Evolutionary conservation across 441 rosid species (phyloP), one percentile per base, ranked within the genome.

Genomic region (Arabidopsis lyrata): DNA sequence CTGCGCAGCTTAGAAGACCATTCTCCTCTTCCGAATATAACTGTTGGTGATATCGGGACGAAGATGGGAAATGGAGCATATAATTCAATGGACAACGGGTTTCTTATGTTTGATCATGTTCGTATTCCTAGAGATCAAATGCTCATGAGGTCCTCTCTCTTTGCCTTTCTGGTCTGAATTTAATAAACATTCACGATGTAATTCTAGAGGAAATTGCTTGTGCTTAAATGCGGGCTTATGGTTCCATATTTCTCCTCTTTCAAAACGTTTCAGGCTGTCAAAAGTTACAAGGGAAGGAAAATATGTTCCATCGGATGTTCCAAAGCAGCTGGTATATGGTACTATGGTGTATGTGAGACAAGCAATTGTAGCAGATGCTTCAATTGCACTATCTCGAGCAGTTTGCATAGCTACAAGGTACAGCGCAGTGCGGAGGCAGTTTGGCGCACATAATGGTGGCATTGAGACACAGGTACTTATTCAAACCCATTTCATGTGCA

Each of bases 331-430:
- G 76, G 81, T 89, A 70, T 95, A 95, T 76, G 96, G 99, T 31
- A 95, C 98, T 20, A 92, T 95, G 98, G 99, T 95, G 38, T 88
- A 3, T 77, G 95, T 90, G 66, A 87, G 97, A 27, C 95, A 92
- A 80, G 76, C 84, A 62, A 95, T 95, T 76, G 99, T 95, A 29
- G 74, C 86, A 5, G 92, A 89, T 87, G 96, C 99, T 61, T 95
- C 99, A n/a, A 12, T 14, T 80, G 97, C 98, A 54, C 81, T 95
- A 68, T 87, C 99, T 73, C 79, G 91, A 54, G 96, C 98, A 61
- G 98, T 92, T 81, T 90, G 98, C 70, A 92, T 95, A 61, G 98
- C 99, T 55, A 90, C 99, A 42, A 86, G 99, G 75, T 95, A 95
- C 65, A 95, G 99, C 71, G 91, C 89, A 70, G 95, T 92, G 70